phyloP scores from a whole-genome alignment of 2,329 filamentous ascomycete species.

The Ascochyta viciae-villosae region DNA sequence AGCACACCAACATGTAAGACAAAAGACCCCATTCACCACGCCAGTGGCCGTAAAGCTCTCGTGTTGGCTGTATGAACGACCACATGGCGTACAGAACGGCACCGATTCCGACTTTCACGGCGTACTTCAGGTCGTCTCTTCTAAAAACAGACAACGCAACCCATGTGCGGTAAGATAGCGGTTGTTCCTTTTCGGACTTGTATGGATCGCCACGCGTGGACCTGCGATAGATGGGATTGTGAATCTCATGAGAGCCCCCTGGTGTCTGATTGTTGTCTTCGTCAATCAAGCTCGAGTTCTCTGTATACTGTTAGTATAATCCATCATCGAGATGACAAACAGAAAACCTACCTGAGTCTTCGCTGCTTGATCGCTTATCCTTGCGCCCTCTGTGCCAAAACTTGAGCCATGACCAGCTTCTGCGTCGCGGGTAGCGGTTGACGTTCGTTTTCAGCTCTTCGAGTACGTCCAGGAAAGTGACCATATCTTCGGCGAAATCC shows the following conservation, averaged over 20 bases:
- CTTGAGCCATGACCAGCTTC: constrained; percentile 84
- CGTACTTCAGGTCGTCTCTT: constrained; percentile 75
- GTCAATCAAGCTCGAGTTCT: constrained; percentile 32
- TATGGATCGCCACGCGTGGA: constrained; percentile 37
- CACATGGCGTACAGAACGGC: constrained; percentile 89
- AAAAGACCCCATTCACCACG: constrained; percentile 95
- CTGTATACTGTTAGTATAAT: constrained; percentile 23
- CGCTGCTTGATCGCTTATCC: constrained; percentile 11
- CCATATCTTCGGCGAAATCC: constrained; percentile 89
- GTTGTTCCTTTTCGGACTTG: constrained; percentile 38
- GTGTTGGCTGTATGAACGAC: constrained; percentile 79
- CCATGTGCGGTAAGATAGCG: constrained; percentile 60
- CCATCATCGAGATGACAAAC: not conserved
- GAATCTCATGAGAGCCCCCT: constrained; percentile 45
- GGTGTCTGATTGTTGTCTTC: constrained; percentile 36
- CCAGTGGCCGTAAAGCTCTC: constrained; percentile 85
- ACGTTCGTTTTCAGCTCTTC: constrained; percentile 82
- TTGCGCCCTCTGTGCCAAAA: constrained; percentile 67
- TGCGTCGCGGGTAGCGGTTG: constrained; percentile 66
- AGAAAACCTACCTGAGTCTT: constrained; percentile 30
- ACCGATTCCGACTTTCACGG: constrained; percentile 90
- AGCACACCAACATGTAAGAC: constrained; percentile 97
- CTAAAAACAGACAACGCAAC: constrained; percentile 63
- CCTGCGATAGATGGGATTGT: constrained; percentile 43
- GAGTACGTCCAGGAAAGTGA: constrained; percentile 80